These are phyloP conservation scores for Hypholoma fasciculare DNA, from an alignment of 768 basidiomycete species.

Conservation along the genomic window DNA sequence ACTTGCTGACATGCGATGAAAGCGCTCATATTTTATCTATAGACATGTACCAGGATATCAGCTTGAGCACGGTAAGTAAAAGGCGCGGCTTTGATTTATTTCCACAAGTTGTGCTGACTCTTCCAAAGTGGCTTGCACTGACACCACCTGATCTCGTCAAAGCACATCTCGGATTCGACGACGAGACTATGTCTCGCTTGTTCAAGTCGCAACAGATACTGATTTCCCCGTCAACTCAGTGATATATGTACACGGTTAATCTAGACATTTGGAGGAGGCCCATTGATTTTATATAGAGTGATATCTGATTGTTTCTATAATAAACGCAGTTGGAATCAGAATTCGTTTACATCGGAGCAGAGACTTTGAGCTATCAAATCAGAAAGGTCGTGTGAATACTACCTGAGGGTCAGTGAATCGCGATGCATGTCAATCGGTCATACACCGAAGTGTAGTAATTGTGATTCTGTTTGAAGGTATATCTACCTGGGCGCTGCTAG, in stretches of 20 bases:
- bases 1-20: not conserved
- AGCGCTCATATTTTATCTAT: not conserved
- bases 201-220: slow-evolving; percentile 46
- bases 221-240: slow-evolving; percentile 8
- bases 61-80: slow-evolving; percentile 33
- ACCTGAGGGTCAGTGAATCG: too few species aligned
- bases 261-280: not conserved
- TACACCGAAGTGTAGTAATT: too few species aligned
- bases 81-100: not conserved
- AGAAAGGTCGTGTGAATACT: too few species aligned
- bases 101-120: not conserved
- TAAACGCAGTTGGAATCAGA: too few species aligned
- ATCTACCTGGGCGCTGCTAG: too few species aligned
- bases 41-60: slow-evolving; percentile 54
- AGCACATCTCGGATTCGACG: slow-evolving; percentile 54
- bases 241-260: not conserved
- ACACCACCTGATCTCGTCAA: slow-evolving; percentile 59
- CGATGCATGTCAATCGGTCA: too few species aligned
- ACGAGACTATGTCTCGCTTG: slow-evolving; percentile 47
- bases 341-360: too few species aligned
- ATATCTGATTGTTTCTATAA: too few species aligned
- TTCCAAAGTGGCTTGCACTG: slow-evolving; percentile 53
- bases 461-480: too few species aligned
- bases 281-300: too few species aligned
- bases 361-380: too few species aligned